Evolutionary conservation across 148 eudicot genomes (phyloP).

Genomic region (Fagopyrum homotropicum): DNA sequence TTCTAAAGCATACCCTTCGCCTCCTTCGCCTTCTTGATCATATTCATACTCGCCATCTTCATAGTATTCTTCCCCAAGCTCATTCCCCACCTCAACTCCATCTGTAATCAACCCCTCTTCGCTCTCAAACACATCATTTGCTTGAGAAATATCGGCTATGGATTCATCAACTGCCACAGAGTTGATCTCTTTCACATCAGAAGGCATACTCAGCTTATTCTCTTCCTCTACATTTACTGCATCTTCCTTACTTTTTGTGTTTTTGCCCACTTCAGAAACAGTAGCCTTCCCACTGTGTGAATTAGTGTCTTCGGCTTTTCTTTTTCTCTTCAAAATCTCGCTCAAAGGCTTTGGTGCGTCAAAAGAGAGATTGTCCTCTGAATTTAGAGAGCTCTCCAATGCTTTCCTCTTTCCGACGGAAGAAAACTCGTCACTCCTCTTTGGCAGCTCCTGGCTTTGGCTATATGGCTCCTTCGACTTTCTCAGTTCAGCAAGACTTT

Average conservation of each 20-base stretch:
- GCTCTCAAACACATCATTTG: conserved; percentile 18
- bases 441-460: conserved; percentile 29
- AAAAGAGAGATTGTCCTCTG: conserved; percentile 44
- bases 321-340: conserved; percentile 87
- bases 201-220: conserved; percentile 23
- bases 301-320: conserved; percentile 24
- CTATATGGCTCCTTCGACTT: conserved; percentile 31
- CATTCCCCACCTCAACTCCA: conserved; percentile 14
- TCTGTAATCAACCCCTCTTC: conserved; percentile 37
- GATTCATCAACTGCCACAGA: conserved; percentile 17
- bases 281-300: conserved; percentile 13
- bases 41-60: conserved; percentile 12
- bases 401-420: conserved; percentile 50
- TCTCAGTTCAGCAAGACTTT: conserved; percentile 60
- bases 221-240: conserved; percentile 15
- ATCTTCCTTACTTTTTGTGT: conserved; percentile 11
- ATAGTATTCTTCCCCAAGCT: background rate
- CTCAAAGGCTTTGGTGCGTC: conserved; percentile 91
- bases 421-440: conserved; percentile 26
- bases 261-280: conserved; percentile 19
- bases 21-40: conserved; percentile 18
- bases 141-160: conserved; percentile 1
- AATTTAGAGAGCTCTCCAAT: conserved; percentile 27
- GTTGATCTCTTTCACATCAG: conserved; percentile 38
- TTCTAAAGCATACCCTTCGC: conserved; percentile 48